phyloP scores from a whole-genome alignment of 1,284 basidiomycete species.

The Ceratobasidium sp. region DNA sequence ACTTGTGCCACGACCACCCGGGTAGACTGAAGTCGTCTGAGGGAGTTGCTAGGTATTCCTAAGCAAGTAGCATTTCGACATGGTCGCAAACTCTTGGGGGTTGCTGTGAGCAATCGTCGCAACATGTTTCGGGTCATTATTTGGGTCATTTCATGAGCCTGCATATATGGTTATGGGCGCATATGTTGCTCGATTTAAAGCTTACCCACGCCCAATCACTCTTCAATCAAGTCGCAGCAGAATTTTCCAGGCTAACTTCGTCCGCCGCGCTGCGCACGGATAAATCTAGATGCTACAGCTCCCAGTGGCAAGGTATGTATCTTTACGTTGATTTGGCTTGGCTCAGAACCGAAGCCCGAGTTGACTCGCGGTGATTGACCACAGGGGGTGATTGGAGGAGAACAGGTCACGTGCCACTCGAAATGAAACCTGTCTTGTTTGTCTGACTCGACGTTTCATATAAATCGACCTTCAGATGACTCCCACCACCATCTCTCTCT shows the following conservation, averaged over 20 bases:
- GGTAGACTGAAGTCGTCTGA: conserved; percentile 28
- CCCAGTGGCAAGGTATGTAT: neutral
- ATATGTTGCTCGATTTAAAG: neutral
- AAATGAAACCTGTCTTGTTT: neutral
- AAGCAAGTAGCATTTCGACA: neutral
- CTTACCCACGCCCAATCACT: conserved; percentile 4
- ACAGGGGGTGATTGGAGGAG: too few relatives aligned
- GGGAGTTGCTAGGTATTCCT: neutral
- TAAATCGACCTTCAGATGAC: neutral
- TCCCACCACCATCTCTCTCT: neutral
- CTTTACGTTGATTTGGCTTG: too few relatives aligned
- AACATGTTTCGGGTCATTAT: neutral
- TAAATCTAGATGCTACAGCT: neutral
- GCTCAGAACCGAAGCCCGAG: neutral
- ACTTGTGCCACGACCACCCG: neutral
- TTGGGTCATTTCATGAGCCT: neutral
- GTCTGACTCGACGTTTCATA: neutral
- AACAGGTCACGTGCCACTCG: neutral
- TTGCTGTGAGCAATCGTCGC: neutral
- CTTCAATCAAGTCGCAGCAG: neutral
- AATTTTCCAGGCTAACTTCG: neutral
- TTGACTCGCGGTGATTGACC: neutral
- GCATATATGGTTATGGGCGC: conserved; percentile 1
- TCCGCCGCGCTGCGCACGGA: neutral
- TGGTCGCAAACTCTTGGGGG: neutral